Base-by-base conservation (phyloP, 768 basidiomycete genomes). In the Dictyophora rubrovolvata region DNA sequence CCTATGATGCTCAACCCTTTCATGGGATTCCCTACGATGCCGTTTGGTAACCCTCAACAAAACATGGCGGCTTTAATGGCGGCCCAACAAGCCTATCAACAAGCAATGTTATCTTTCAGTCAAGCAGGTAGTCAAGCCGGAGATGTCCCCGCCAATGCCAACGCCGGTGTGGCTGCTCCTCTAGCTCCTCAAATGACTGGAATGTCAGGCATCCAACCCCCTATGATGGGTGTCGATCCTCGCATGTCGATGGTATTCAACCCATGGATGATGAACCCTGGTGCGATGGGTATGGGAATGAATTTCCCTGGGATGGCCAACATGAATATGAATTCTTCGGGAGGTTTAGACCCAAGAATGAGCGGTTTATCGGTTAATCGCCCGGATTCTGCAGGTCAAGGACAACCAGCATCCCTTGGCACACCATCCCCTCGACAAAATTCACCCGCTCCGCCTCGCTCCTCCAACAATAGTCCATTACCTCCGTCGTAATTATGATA, bases 21-120 rank as follows among this genome's bases (percentile, higher is more conserved):
- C 71, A 47, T 76, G 69, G 60, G 60, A 8, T 52, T 49, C 46
- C 57, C 55, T 10, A 68, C 70, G 68, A 76, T 78, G 72, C 68
- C 75, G 0, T 76, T 67, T 61, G 74, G 69, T 35, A 82, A 83
- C 65, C 86, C 85, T 23, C 88, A 89, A 61, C 88, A 89, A 64
- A 82, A 91, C 82, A 86, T 87, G 66, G 89, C 88, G 5, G 89
- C 91, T 16, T 66, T 68, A 18, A 87, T 89, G 66, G 87, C 87
- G 7, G 84, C 79, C 0, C 76, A 86, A 36, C 86, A 89, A 65
- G 90, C 91, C 0, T 93, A 92, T 71, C 90, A 91, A 67, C 88
- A 90, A 67, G 87, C 89, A 18, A 91, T 91, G 89, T 81, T 88
- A 77, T 81, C 85, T 17, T 86, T 85, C 66, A 89, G 87, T 12